These are phyloP conservation scores for Globisporangium abappressorium DNA, from an alignment of 352 stramenopile genomes.

Conservation along the genomic window DNA sequence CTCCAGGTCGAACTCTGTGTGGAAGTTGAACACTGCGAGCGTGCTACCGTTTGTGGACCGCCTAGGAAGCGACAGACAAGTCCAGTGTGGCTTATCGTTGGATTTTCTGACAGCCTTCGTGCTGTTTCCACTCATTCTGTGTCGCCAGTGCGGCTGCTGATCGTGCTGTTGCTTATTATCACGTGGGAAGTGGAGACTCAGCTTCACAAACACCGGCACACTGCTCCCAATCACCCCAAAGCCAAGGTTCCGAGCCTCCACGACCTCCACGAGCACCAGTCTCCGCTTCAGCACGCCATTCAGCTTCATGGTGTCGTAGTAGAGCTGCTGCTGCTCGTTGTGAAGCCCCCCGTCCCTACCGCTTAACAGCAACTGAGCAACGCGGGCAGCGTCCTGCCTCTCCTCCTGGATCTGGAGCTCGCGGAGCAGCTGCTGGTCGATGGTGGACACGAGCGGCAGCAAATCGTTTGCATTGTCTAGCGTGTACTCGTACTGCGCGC, in stretches of 20 bases:
- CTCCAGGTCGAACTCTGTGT: constrained; percentile 19
- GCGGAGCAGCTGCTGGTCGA: constrained; percentile 36
- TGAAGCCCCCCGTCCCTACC: background rate
- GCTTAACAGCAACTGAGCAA: constrained; percentile 14
- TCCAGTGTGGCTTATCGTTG: background rate
- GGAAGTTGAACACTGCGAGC: constrained; percentile 15
- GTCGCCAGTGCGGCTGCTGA: background rate
- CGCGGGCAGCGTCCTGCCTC: constrained; percentile 23
- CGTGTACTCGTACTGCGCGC: constrained; percentile 53
- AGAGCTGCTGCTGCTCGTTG: constrained; percentile 7
- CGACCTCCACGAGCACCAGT: constrained; percentile 14
- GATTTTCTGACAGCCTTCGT: background rate
- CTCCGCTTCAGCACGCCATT: constrained; percentile 9
- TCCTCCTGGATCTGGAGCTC: constrained; percentile 50
- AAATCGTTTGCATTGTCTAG: constrained; percentile 61
- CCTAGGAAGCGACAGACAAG: background rate
- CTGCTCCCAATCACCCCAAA: background rate
- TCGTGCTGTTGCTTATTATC: background rate
- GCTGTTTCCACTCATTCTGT: background rate
- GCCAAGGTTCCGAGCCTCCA: constrained; percentile 4
- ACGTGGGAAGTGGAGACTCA: constrained; percentile 8
- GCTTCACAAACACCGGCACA: constrained; percentile 10
- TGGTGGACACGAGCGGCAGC: constrained; percentile 29
- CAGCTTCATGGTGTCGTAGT: constrained; percentile 9
- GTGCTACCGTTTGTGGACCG: background rate